These are phyloP conservation scores for Coemansia pectinata DNA, from an alignment of 192 early-diverging fungal species.

Conservation along the genomic window DNA sequence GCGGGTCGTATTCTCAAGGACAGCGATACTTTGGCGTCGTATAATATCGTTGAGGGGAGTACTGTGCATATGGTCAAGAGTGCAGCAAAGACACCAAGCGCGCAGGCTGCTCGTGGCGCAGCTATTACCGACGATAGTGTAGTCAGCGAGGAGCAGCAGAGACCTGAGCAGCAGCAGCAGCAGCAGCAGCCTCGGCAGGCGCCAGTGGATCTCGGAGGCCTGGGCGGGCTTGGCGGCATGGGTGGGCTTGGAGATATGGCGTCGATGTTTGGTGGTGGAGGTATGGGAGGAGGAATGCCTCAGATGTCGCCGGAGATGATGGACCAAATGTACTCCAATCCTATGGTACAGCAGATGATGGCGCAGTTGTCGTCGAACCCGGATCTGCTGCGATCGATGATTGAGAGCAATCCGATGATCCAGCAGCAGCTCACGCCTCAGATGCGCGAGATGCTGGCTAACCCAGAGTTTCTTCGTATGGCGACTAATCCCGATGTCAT, in stretches of 20 bases:
- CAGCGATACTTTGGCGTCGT: constrained; percentile 68
- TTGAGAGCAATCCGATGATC: constrained; percentile 79
- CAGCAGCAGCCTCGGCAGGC: not conserved
- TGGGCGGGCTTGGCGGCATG: constrained; percentile 5
- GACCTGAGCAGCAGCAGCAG: not conserved
- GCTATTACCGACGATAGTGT: constrained; percentile 25
- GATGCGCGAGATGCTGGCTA: constrained; percentile 81
- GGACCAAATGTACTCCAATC: constrained; percentile 80
- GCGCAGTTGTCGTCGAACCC: constrained; percentile 81
- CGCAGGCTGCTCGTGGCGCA: constrained; percentile 9
- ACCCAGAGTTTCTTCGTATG: constrained; percentile 78
- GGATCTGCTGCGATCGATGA: constrained; percentile 80
- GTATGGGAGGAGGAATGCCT: constrained; percentile 63
- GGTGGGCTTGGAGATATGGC: constrained; percentile 50
- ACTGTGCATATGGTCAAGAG: constrained; percentile 93
- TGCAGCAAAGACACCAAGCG: constrained; percentile 43
- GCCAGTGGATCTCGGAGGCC: constrained; percentile 4
- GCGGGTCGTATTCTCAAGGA: constrained; percentile 95
- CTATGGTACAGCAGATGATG: constrained; percentile 81
- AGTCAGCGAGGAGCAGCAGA: not conserved
- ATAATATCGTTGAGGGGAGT: constrained; percentile 84
- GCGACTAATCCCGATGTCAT: constrained; percentile 83
- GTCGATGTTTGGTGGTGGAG: constrained; percentile 54
- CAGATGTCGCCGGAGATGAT: constrained; percentile 67
- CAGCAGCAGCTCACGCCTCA: constrained; percentile 77